Evolutionary conservation across 1,284 basidiomycete genomes (phyloP).

Genomic region (Dichomitus squalens): DNA sequence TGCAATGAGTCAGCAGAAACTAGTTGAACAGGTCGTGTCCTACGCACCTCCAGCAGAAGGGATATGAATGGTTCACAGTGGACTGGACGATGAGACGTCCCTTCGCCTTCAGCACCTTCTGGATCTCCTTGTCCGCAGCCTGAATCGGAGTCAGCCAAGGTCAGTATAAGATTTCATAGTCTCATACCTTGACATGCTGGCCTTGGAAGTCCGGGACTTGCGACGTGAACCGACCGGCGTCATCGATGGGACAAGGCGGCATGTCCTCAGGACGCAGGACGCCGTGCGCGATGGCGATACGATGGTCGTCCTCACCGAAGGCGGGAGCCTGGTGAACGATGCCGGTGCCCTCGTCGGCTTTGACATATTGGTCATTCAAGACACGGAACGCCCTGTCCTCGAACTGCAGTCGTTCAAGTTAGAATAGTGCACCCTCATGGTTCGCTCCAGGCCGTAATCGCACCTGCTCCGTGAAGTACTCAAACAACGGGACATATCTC

Average conservation of each 20-base stretch:
- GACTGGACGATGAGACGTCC: slow-evolving; percentile 90
- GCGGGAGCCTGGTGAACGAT: slow-evolving; percentile 99
- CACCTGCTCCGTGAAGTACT: slow-evolving; percentile 95
- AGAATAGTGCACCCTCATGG: not conserved
- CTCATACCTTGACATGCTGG: slow-evolving; percentile 83
- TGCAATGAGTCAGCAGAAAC: not conserved
- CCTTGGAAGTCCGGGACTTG: slow-evolving; percentile 93
- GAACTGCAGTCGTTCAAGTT: slow-evolving; percentile 53
- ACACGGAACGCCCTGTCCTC: slow-evolving; percentile 93
- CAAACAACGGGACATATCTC: slow-evolving; percentile 95
- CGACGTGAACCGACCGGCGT: slow-evolving; percentile 84
- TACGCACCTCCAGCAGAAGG: slow-evolving; percentile 92
- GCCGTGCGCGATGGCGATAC: slow-evolving; percentile 85
- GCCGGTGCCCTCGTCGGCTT: slow-evolving; percentile 92
- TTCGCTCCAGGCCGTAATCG: slow-evolving; percentile 7
- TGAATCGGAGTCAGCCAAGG: slow-evolving; percentile 31
- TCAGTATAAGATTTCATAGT: not conserved
- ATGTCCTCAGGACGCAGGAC: slow-evolving; percentile 85
- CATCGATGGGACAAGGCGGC: slow-evolving; percentile 96
- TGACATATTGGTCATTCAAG: slow-evolving; percentile 92
- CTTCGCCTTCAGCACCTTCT: slow-evolving; percentile 88
- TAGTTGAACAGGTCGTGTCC: too few relatives aligned
- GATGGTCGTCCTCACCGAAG: slow-evolving; percentile 99
- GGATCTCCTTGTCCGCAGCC: slow-evolving; percentile 94
- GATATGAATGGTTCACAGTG: slow-evolving; percentile 90